Evolutionary conservation across 805 yeast genomes (phyloP).

Genomic region (Cyberlindnera amylophila): DNA sequence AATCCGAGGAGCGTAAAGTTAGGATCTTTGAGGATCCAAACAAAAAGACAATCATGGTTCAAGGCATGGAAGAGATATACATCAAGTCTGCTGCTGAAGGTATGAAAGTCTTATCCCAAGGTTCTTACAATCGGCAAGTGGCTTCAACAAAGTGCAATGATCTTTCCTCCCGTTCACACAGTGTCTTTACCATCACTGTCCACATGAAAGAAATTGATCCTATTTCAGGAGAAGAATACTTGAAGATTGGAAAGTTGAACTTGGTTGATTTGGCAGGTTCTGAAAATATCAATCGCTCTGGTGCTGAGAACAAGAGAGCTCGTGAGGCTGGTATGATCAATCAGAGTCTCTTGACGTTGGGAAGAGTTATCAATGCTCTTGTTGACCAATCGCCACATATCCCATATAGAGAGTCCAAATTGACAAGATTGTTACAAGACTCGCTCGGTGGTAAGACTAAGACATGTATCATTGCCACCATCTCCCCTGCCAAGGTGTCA

Average conservation of each 20-base stretch:
- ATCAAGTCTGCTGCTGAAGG: constrained; percentile 51
- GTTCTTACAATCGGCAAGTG: constrained; percentile 62
- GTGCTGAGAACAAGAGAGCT: constrained; percentile 79
- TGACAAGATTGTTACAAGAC: constrained; percentile 75
- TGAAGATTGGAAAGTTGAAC: constrained; percentile 64
- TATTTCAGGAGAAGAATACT: constrained; percentile 45
- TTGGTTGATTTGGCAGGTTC: constrained; percentile 94
- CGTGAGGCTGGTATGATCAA: constrained; percentile 91
- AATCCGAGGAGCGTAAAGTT: constrained; percentile 42
- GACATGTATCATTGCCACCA: constrained; percentile 78
- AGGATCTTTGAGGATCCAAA: constrained; percentile 47
- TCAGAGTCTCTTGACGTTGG: constrained; percentile 78
- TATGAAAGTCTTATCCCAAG: constrained; percentile 46
- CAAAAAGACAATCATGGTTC: constrained; percentile 44
- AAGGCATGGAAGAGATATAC: constrained; percentile 54
- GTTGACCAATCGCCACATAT: constrained; percentile 65
- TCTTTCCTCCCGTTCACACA: constrained; percentile 73
- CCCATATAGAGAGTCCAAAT: constrained; percentile 81
- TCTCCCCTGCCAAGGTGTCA: constrained; percentile 72
- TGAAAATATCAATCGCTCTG: constrained; percentile 79
- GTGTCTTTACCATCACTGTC: constrained; percentile 68
- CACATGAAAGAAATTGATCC: constrained; percentile 48
- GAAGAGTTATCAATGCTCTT: constrained; percentile 76
- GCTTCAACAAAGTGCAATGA: constrained; percentile 79
- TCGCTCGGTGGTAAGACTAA: constrained; percentile 82